These are phyloP conservation scores for Albatrellus sp. DNA, from an alignment of 1,284 basidiomycete species.

Conservation along the genomic window DNA sequence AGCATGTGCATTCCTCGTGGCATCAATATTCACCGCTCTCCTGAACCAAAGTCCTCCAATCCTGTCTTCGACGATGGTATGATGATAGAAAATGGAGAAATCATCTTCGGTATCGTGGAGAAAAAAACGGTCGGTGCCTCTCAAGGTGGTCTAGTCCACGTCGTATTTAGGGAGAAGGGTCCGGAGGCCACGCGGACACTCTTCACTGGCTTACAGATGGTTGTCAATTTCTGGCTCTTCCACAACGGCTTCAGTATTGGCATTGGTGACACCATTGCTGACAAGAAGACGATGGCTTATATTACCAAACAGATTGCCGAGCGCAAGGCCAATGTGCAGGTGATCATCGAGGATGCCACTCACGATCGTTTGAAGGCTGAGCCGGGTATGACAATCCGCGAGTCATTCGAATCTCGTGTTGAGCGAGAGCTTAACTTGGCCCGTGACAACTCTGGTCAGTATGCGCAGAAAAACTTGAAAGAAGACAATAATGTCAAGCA, in stretches of 20 bases:
- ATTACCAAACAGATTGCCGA: conserved; percentile 80
- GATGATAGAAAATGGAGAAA: conserved; percentile 94
- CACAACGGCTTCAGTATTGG: conserved; percentile 99
- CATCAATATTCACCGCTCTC: conserved; percentile 82
- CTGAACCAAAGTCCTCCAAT: conserved; percentile 71
- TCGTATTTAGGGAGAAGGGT: conserved; percentile 96
- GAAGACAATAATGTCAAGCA: conserved; percentile 99
- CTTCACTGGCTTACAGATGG: conserved; percentile 89
- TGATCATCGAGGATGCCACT: conserved; percentile 69
- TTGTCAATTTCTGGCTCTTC: conserved; percentile 98
- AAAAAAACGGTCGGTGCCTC: conserved; percentile 97
- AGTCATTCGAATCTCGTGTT: conserved; percentile 92
- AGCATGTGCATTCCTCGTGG: conserved; percentile 91
- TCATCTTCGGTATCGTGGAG: conserved; percentile 91
- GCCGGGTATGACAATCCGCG: conserved; percentile 98
- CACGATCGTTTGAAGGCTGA: conserved; percentile 76
- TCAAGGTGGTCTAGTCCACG: conserved; percentile 90
- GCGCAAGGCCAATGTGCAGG: conserved; percentile 66
- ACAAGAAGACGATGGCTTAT: conserved; percentile 74
- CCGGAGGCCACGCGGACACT: conserved; percentile 87
- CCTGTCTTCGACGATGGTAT: conserved; percentile 90
- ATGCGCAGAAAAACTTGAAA: conserved; percentile 92
- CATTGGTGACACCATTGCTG: conserved; percentile 97
- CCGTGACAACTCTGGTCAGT: conserved; percentile 91
- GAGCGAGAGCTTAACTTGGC: conserved; percentile 90